Conservation (phyloP, 768 basidiomycete species). For the Xerocomus spinulosus region DNA sequence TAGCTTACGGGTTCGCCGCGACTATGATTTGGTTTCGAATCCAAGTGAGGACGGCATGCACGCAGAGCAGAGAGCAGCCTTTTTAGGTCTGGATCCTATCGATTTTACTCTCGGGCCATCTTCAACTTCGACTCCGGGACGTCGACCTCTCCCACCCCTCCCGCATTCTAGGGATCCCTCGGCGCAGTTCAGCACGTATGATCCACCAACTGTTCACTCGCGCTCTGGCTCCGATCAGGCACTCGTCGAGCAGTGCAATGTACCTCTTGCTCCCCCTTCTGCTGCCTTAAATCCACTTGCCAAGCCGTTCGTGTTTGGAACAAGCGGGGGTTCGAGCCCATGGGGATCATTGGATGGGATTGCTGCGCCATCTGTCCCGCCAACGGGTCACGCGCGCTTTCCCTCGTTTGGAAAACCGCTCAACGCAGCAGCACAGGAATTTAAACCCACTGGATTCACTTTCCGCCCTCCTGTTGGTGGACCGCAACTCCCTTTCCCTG, state of each 20-base stretch:
- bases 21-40: conserved; percentile 77
- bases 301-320: conserved; percentile 80
- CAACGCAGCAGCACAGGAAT: conserved; percentile 75
- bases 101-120: conserved; percentile 45
- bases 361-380: conserved; percentile 37
- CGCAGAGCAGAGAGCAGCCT: conserved; percentile 35
- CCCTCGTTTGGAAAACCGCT: conserved; percentile 61
- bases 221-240: conserved; percentile 43
- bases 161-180: conserved; percentile 66
- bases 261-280: conserved; percentile 16
- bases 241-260: conserved; percentile 22
- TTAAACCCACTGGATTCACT: conserved; percentile 73
- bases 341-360: conserved; percentile 28
- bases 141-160: conserved; percentile 53
- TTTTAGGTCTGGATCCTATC: conserved; percentile 40
- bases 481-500: conserved; percentile 47
- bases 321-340: conserved; percentile 33
- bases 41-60: conserved; percentile 71
- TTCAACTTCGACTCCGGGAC: conserved; percentile 39
- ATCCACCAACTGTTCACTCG: conserved; percentile 63
- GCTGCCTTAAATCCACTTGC: conserved; percentile 68
- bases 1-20: conserved; percentile 38
- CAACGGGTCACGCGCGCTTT: conserved; percentile 34
- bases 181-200: conserved; percentile 54
- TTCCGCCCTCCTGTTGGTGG: conserved; percentile 69